A percentile compares a stretch with the other conserved stretches of the same genome.
These are phyloP conservation scores for Cystobasidium sp. DNA, from an alignment of 1,284 basidiomycete species.

Conservation along the genomic window DNA sequence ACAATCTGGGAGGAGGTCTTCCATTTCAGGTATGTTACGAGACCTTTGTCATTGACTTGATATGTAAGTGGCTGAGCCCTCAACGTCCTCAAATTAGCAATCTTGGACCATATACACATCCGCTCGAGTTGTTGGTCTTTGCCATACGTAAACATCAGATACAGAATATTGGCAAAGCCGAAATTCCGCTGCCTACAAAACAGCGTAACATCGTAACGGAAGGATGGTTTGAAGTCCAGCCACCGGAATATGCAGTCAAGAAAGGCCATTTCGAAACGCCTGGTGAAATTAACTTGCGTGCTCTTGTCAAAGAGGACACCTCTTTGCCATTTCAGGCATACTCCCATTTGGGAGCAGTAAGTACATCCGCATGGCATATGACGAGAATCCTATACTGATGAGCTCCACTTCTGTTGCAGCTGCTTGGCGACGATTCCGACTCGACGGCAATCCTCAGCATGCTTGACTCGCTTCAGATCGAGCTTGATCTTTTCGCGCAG, in stretches of 20 bases:
- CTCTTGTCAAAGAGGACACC: constrained; percentile 75
- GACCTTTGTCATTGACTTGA: constrained; percentile 61
- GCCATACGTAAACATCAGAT: constrained; percentile 45
- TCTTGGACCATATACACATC: constrained; percentile 45
- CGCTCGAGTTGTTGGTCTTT: constrained; percentile 48
- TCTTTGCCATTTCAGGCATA: constrained; percentile 50
- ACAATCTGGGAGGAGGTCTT: constrained; percentile 75
- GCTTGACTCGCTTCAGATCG: constrained; percentile 45
- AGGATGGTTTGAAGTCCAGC: constrained; percentile 78
- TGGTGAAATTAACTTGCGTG: constrained; percentile 72
- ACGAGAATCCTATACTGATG: background rate
- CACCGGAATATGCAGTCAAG: constrained; percentile 56
- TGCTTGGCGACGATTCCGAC: constrained; percentile 47
- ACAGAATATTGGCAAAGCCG: constrained; percentile 62
- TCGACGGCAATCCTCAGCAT: constrained; percentile 48
- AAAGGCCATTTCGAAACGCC: constrained; percentile 54
- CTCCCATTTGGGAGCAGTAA: constrained; percentile 44
- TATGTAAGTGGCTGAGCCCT: background rate
- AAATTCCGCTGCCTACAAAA: constrained; percentile 70
- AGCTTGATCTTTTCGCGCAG: constrained; percentile 50
- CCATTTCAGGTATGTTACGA: constrained; percentile 68
- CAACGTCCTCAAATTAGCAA: constrained; percentile 40
- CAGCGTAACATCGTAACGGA: constrained; percentile 72
- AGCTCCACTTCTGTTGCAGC: constrained; percentile 7
- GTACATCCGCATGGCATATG: background rate